Conservation (phyloP, 805 yeast species). For the Blastobotrys muscicola region DNA sequence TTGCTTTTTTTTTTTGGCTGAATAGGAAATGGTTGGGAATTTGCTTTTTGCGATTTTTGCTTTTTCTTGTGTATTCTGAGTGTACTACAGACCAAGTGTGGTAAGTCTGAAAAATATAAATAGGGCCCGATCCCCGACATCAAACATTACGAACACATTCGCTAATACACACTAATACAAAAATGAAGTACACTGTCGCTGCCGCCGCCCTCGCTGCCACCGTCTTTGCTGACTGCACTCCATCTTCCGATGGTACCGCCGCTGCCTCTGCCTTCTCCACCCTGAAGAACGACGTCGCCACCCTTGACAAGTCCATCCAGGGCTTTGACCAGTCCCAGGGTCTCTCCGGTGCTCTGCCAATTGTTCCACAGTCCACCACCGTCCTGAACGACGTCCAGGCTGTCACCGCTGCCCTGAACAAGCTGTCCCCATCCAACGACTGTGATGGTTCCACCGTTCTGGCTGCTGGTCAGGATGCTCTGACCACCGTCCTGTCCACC, state of each 20-base stretch:
- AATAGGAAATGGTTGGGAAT: too few species aligned
- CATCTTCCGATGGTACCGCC: neutral
- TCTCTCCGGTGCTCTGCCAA: slow-evolving; percentile 1
- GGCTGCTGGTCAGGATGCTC: neutral
- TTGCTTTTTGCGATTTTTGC: too few species aligned
- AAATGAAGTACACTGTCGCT: neutral
- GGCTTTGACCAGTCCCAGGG: neutral
- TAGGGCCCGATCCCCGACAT: too few species aligned
- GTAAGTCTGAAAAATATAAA: too few species aligned
- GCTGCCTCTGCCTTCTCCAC: neutral
- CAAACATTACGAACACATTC: neutral
- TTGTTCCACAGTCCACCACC: neutral
- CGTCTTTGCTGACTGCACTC: neutral
- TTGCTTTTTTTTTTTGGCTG: too few species aligned
- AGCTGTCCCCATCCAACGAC: neutral
- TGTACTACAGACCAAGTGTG: too few species aligned
- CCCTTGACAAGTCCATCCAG: neutral
- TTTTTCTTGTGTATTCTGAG: too few species aligned
- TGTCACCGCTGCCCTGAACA: neutral
- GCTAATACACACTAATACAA: neutral
- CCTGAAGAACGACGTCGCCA: neutral
- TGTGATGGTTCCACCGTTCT: neutral
- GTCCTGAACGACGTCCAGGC: neutral
- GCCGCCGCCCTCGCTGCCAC: slow-evolving; percentile 1
- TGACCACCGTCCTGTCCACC: neutral